A percentile compares a stretch with the other conserved stretches of the same genome.
phyloP scores from a whole-genome alignment of 2,329 filamentous ascomycete species.

The Microsporum audouinii region DNA sequence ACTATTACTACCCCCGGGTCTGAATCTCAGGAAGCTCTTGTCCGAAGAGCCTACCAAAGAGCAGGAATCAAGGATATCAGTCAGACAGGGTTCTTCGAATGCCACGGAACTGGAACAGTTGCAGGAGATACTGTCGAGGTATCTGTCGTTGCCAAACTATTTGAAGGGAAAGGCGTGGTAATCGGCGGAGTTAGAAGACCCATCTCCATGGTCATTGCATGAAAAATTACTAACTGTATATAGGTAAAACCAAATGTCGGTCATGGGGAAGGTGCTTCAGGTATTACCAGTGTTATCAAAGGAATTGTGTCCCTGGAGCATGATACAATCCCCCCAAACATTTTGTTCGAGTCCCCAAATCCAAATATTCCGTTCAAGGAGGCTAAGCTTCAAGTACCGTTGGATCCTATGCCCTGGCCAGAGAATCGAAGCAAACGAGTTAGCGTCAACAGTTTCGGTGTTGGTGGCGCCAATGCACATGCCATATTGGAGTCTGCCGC shows the following conservation, averaged over 20 bases:
- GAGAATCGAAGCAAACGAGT: conserved; percentile 16
- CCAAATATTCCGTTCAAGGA: conserved; percentile 16
- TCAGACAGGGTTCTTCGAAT: conserved; percentile 9
- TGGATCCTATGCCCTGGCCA: conserved; percentile 20
- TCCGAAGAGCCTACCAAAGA: conserved; percentile 22
- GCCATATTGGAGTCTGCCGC: conserved; percentile 17
- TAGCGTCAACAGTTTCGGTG: conserved; percentile 27
- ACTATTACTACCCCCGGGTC: conserved; percentile 17
- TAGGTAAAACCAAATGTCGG: conserved; percentile 21
- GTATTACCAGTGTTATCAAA: conserved; percentile 21
- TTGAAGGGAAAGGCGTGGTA: conserved; percentile 10
- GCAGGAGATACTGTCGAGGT: conserved; percentile 21
- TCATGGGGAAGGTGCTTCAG: conserved; percentile 20
- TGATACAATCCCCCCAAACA: conserved; percentile 20
- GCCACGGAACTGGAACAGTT: conserved; percentile 28
- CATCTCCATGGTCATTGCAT: conserved; percentile 14
- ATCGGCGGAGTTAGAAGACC: conserved; percentile 15
- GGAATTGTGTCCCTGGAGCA: conserved; percentile 20
- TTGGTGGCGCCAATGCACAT: conserved; percentile 22
- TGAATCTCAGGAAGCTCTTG: conserved; percentile 20
- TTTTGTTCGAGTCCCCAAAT: conserved; percentile 20
- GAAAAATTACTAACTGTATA: neutral
- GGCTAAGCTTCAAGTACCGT: conserved; percentile 16
- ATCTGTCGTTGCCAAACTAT: conserved; percentile 13
- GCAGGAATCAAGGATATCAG: conserved; percentile 17